phyloP scores from a whole-genome alignment of 495 filamentous ascomycete species.

The Penicillium pulvis region DNA sequence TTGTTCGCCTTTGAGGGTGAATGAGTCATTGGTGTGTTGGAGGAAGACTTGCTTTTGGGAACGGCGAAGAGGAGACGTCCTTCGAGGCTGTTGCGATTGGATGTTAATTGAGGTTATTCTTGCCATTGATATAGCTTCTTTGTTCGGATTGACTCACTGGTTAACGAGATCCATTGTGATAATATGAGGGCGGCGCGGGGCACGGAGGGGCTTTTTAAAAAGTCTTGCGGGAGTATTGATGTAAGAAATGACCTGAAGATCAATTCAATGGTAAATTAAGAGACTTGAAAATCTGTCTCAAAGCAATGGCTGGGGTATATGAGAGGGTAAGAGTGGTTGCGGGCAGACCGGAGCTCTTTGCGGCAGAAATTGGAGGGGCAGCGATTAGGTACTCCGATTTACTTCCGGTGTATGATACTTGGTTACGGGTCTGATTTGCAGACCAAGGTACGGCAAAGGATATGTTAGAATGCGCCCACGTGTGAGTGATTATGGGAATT shows the following conservation, averaged over 20 bases:
- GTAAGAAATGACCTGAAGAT: not conserved
- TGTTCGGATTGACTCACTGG: conserved; percentile 60
- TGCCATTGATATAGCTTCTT: conserved; percentile 5
- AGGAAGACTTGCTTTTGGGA: conserved; percentile 78
- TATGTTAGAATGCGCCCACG: conserved; percentile 12
- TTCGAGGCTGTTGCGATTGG: conserved; percentile 57
- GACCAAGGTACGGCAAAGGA: conserved; percentile 6
- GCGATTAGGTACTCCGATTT: conserved; percentile 11
- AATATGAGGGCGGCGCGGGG: conserved; percentile 35
- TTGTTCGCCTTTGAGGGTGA: conserved; percentile 2
- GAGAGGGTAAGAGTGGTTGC: conserved; percentile 7
- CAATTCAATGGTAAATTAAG: conserved; percentile 18
- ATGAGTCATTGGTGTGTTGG: conserved; percentile 26
- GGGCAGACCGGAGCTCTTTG: conserved; percentile 21
- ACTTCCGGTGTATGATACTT: conserved; percentile 9
- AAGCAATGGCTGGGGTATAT: not conserved
- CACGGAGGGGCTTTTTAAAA: conserved; percentile 13
- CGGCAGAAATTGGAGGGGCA: conserved; percentile 37
- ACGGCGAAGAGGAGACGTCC: conserved; percentile 94
- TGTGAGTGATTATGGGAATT: conserved; percentile 5
- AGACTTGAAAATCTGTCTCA: not conserved
- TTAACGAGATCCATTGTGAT: conserved; percentile 78
- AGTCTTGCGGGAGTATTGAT: not conserved
- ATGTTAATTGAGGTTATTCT: not conserved
- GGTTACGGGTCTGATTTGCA: conserved; percentile 8